Percentiles rank a stretch among this genome's conserved stretches.
These are phyloP conservation scores for Plasmodium vivax DNA, from an alignment of 169 alveolate species.

Conservation along the genomic window DNA sequence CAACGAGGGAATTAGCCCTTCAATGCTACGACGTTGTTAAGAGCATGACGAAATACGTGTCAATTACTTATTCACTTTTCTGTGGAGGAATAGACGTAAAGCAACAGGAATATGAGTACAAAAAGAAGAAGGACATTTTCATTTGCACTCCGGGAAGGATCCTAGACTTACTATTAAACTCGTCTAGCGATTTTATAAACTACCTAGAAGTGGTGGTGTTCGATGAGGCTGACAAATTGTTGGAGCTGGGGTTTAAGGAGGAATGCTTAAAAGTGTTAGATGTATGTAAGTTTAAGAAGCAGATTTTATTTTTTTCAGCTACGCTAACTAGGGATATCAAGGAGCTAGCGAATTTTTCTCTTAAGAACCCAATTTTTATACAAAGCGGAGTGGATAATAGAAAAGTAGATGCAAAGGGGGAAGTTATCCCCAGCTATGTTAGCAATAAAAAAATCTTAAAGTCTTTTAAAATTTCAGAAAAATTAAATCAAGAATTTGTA, in stretches of 20 bases:
- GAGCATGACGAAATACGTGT: conserved; percentile 85
- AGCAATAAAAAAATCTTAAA: conserved; percentile 9
- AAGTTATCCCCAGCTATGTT: background rate
- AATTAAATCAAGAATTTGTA: conserved; percentile 78
- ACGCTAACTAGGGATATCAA: conserved; percentile 89
- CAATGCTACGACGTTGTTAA: conserved; percentile 90
- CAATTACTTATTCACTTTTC: conserved; percentile 83
- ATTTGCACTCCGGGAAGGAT: conserved; percentile 99
- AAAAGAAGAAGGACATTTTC: conserved; percentile 94
- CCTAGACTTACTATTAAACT: conserved; percentile 93
- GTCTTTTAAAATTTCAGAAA: conserved; percentile 76
- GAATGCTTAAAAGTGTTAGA: conserved; percentile 84
- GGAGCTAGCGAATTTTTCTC: conserved; percentile 87
- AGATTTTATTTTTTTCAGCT: conserved; percentile 92
- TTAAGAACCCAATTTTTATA: conserved; percentile 86
- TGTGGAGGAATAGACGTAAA: conserved; percentile 90
- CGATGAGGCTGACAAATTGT: conserved; percentile 96
- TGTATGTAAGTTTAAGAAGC: conserved; percentile 84
- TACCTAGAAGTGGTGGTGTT: conserved; percentile 91
- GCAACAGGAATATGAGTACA: conserved; percentile 90
- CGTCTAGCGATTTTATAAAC: conserved; percentile 85
- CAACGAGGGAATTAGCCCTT: conserved; percentile 94
- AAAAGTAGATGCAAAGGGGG: background rate
- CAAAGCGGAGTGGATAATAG: conserved; percentile 60
- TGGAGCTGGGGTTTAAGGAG: conserved; percentile 95